Evolutionary conservation across 495 filamentous ascomycete genomes (phyloP), one percentile per base, ranked within the genome.

Genomic region (Margaritispora aquatica): DNA sequence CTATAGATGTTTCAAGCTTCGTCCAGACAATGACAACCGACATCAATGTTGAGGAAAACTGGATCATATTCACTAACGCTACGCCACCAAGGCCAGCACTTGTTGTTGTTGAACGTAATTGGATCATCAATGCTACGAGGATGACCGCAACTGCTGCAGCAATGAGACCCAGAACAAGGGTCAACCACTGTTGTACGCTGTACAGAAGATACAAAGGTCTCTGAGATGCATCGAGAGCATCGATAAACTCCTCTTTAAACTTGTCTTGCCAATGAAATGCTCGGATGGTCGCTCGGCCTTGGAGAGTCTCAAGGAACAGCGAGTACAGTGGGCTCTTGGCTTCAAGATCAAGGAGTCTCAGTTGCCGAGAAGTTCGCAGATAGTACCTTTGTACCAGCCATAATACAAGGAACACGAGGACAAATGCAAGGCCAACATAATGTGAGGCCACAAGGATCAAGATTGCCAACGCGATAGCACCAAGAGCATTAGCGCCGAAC

Each of bases 321-420:
- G 73, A 64, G 60, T 44, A 74, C 2, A 77, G 54, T 0, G 63
- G 68, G 0, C 69, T 63, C 47, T 68, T 73, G 15, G 68, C 65
- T 51, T 77, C 73, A 4, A 77, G 71, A 34, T 84, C 82, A 41
- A 85, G 68, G 56, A 80, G 74, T 49, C 82, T 78, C 8, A 85
- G 63, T 63, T 84, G 82, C 2, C 80, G 73, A 1, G 80, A 84
- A 2, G 83, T 86, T 11, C 79, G 77, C 21, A 86, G 72, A 56
- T 85, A 86, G 44, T 75, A 71, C 51, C 78, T 77, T 64, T 86
- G 81, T 17, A 86, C 73, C 26, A 75, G 38, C 59, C 78, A 85
- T 27, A 75, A 41, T 60, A 50, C 26, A 4, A 50, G n/a, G n/a
- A 50, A 77, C 82, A 21, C 83, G 58, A 17, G 75, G 63, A 72